Base-by-base conservation (phyloP, 495 filamentous ascomycete genomes). In the Neurospora tetrasperma region DNA sequence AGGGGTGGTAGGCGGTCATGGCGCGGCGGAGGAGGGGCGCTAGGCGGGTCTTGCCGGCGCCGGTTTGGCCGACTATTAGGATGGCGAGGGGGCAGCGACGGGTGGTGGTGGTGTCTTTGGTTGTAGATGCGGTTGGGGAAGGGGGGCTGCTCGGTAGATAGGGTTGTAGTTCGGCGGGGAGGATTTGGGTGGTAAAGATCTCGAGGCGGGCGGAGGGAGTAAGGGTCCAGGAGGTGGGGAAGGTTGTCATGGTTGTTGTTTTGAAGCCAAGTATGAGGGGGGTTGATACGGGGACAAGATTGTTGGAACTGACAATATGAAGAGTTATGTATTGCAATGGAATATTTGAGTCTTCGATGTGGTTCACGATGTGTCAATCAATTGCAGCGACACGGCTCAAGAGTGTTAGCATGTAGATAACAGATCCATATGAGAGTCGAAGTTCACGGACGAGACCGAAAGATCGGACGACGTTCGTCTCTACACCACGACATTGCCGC, bases 51-150 rank as follows among this genome's bases (percentile, higher is more conserved):
- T 84, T 84, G 27, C 83, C 83, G 6, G 83, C 81, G 75, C 83
- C 83, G 10, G 83, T 84, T 70, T 84, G 83, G 70, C 83, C 83
- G 18, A 82, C 74, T 31, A 84, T 73, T 4, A 84, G 73, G 23
- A 84, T 73, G 38, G 82, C 82, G n/a, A 80, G 73, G 40, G 77
- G 78, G 2, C 35, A 38, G n/a, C 8, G 8, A 31, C 23, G 38
- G 71, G 5, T 4, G 31, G 40, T 2, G 23, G 40, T 27, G 43
- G 44, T 54, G 73, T 9, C 59, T 74, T 40, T 44, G 8, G 70
- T 71, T 62, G 70, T 68, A 44, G 39, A 48, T 12, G 40, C 4
- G 14, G 43, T 38, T 16, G 48, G 70, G 71, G 14, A 20, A 46
- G 43, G 8, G 38, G 18, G 14, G 44, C 16, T 18, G 54, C 16